Percentiles rank a stretch among this genome's conserved stretches.
Conservation (phyloP, 768 basidiomycete genomes). For the Collybia nuda region DNA sequence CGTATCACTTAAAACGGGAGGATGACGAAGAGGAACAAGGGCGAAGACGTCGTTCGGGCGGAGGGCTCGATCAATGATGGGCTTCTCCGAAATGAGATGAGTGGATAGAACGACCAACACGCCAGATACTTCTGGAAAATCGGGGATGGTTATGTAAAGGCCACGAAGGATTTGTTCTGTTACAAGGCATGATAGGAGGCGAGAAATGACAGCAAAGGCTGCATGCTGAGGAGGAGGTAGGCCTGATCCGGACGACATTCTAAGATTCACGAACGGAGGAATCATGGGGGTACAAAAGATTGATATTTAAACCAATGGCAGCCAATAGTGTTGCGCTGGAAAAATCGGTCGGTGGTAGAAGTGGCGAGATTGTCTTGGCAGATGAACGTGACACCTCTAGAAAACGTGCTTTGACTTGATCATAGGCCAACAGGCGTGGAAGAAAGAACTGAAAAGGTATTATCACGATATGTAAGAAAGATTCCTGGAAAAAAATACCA, state of each 20-base stretch:
- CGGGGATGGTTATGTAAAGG: conserved; percentile 34
- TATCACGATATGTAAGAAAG: background rate
- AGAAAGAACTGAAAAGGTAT: background rate
- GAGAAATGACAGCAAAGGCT: conserved; percentile 45
- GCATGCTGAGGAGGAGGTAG: conserved; percentile 37
- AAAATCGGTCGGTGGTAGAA: conserved; percentile 1
- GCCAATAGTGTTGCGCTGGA: conserved; percentile 14
- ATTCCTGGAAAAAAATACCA: conserved; percentile 2
- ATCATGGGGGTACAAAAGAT: conserved; percentile 5
- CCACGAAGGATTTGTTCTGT: conserved; percentile 46
- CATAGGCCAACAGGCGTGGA: background rate
- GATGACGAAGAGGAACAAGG: conserved; percentile 44
- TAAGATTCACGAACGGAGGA: conserved; percentile 3
- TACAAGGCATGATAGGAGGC: conserved; percentile 48
- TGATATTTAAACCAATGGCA: conserved; percentile 19
- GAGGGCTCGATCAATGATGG: conserved; percentile 29
- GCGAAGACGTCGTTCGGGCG: conserved; percentile 43
- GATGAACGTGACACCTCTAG: conserved; percentile 1
- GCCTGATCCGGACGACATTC: conserved; percentile 35
- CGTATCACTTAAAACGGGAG: conserved; percentile 39
- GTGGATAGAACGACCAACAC: conserved; percentile 38
- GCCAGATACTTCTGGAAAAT: conserved; percentile 25
- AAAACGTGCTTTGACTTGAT: background rate
- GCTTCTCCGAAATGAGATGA: conserved; percentile 31
- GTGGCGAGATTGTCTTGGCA: conserved; percentile 4